These are phyloP conservation scores for Magnolia officinalis DNA, from an alignment of 164 flowering plant species.

Conservation along the genomic window DNA sequence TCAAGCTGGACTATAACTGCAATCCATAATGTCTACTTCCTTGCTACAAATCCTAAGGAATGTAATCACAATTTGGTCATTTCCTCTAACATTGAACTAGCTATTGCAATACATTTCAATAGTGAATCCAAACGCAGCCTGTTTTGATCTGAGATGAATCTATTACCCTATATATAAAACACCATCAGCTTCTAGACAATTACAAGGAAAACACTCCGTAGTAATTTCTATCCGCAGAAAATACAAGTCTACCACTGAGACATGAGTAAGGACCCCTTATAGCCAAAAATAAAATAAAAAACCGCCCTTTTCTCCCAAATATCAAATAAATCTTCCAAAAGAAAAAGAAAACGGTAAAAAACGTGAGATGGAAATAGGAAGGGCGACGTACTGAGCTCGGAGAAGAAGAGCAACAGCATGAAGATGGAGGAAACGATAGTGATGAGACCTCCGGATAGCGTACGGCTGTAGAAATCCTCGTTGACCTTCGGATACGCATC, in stretches of 20 bases:
- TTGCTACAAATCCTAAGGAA: not conserved
- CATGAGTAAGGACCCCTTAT: too few relatives aligned
- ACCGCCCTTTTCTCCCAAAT: not conserved
- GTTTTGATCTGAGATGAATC: not conserved
- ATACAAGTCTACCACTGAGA: too few relatives aligned
- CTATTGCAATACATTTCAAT: not conserved
- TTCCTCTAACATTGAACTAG: not conserved
- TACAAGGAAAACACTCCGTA: not conserved
- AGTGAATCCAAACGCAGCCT: not conserved
- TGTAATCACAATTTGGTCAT: not conserved
- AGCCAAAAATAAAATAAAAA: too few relatives aligned
- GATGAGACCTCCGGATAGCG: constrained; percentile 71
- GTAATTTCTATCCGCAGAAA: not conserved
- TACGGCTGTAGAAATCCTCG: constrained; percentile 68
- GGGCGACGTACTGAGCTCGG: constrained; percentile 53
- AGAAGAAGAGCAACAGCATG: constrained; percentile 64
- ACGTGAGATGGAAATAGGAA: not conserved
- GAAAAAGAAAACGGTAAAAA: not conserved
- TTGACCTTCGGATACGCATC: constrained; percentile 76
- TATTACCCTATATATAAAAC: not conserved
- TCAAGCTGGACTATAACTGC: not conserved
- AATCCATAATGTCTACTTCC: not conserved
- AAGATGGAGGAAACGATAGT: constrained; percentile 52
- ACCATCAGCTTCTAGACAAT: not conserved
- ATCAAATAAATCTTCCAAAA: not conserved